Evolutionary conservation across 2,329 filamentous ascomycete genomes (phyloP), one percentile per base, ranked within the genome.

Genomic region (Diaporthe sp.): DNA sequence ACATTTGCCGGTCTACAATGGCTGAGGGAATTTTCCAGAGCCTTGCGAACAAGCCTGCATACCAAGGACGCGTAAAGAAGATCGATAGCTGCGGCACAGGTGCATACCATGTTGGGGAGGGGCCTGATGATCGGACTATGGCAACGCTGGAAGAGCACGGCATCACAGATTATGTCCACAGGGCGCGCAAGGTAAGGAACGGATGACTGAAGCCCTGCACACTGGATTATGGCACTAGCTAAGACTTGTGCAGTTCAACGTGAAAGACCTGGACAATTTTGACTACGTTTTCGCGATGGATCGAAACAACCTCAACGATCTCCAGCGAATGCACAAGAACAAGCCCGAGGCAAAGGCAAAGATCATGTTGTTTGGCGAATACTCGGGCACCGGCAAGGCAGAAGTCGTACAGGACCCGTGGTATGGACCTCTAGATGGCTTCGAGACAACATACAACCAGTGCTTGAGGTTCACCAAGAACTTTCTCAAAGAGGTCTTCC

Each of bases 241-340:
- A 67, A 77, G 51, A 31, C n/a, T 3, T 25, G 71, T 60, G 60
- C 74, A 91, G 89, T 83, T 92, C 68, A 85, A 86, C 6, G 84
- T 88, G 1, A 89, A 90, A 71, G 97, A 99, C 84, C 97, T 98
- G 80, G 87, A 92, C 74, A 88, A 90, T 22, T 98, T 98, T 81
- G 95, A 98, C 84, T 98, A 98, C 85, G 92, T 99, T 76, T 92
- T 99, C 75, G 96, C 94, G 76, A 99, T 99, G 97, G 97, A 99
- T 82, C 88, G 91, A 67, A 91, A 92, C 61, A 98, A 98, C 83
- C 87, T 98, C 60, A 87, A 89, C 12, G 91, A 97, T 81, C 85
- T 98, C 75, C 83, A 92, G 80, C 87, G 91, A 46, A 84, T 93
- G 81, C 87, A 91, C 78, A 86, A 88, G 76, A 87, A 90, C 78